Percentiles rank a stretch among this genome's conserved stretches.
These are phyloP conservation scores for Stentor coeruleus DNA, from an alignment of 73 alveolate species.

Conservation along the genomic window DNA sequence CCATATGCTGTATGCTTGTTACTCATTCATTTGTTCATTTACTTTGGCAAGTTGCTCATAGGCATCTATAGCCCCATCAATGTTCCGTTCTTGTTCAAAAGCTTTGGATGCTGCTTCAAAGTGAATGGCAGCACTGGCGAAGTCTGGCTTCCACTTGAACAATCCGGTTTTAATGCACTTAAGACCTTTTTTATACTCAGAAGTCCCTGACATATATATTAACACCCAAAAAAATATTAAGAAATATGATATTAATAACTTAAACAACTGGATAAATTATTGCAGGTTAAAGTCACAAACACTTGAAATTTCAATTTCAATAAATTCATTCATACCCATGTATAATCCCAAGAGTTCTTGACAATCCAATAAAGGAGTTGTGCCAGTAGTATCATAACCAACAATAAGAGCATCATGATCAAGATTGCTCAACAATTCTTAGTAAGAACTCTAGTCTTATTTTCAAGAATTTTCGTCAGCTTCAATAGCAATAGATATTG, in stretches of 20 bases:
- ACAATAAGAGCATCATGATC: not conserved
- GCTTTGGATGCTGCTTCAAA: conserved; percentile 21
- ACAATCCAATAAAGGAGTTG: not conserved
- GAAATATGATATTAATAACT: too few relatives aligned
- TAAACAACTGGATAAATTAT: too few relatives aligned
- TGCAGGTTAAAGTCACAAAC: too few relatives aligned
- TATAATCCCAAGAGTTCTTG: not conserved
- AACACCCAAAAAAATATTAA: too few relatives aligned
- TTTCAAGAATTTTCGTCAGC: conserved; percentile 52
- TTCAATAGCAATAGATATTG: conserved; percentile 46
- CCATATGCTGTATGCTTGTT: not conserved
- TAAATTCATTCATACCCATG: too few relatives aligned
- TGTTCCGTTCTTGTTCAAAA: not conserved
- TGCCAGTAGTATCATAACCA: conserved; percentile 2
- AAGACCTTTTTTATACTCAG: conserved; percentile 9
- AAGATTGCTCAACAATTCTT: too few relatives aligned
- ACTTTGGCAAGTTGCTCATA: conserved; percentile 20
- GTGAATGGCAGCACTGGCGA: conserved; percentile 1
- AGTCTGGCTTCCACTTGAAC: conserved; percentile 3
- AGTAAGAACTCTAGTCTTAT: too few relatives aligned
- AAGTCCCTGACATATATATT: too few relatives aligned
- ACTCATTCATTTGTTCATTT: conserved; percentile 15
- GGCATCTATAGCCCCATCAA: conserved; percentile 6
- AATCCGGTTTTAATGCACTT: conserved; percentile 3
- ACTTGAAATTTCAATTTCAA: too few relatives aligned